A percentile compares a stretch with the other conserved stretches of the same genome.
These are phyloP conservation scores for Penicillium chermesinum DNA, from an alignment of 495 filamentous ascomycete genomes.

Conservation along the genomic window DNA sequence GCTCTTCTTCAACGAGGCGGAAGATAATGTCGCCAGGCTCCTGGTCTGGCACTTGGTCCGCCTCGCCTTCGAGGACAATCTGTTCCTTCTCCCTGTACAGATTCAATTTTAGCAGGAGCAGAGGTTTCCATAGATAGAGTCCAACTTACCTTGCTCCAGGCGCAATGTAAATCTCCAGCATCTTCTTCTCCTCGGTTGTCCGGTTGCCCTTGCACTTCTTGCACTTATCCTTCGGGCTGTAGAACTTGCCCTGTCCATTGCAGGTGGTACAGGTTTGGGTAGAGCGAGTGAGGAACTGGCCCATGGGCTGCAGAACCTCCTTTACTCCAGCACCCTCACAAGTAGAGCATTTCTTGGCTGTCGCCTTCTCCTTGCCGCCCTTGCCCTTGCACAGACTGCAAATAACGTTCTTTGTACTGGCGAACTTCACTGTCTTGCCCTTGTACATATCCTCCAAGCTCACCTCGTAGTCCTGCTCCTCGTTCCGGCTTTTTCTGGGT, in stretches of 20 bases:
- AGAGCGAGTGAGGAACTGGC: conserved; percentile 74
- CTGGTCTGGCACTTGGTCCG: conserved; percentile 86
- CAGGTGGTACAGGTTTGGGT: conserved; percentile 71
- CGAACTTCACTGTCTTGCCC: conserved; percentile 95
- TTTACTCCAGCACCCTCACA: conserved; percentile 74
- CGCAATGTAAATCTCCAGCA: conserved; percentile 93
- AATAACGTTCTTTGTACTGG: conserved; percentile 85
- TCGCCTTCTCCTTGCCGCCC: conserved; percentile 89
- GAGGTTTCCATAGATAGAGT: not conserved
- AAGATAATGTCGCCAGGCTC: conserved; percentile 93
- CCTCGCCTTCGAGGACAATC: conserved; percentile 89
- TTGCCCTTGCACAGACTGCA: conserved; percentile 82
- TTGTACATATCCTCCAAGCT: conserved; percentile 93
- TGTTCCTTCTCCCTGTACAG: conserved; percentile 66
- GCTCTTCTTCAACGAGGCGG: conserved; percentile 72
- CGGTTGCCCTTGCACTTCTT: conserved; percentile 96
- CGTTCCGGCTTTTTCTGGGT: conserved; percentile 69
- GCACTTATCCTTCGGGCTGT: conserved; percentile 92
- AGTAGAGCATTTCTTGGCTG: conserved; percentile 73
- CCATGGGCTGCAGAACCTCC: conserved; percentile 68
- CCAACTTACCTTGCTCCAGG: conserved; percentile 62
- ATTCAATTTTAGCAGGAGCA: conserved; percentile 13
- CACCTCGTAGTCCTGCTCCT: conserved; percentile 86
- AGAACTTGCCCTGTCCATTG: conserved; percentile 73
- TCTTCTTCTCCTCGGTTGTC: conserved; percentile 77